Evolutionary conservation across 1,139 yeast species (phyloP), one percentile per base, ranked within the genome.

Genomic region (Debaryomyces nepalensis): DNA sequence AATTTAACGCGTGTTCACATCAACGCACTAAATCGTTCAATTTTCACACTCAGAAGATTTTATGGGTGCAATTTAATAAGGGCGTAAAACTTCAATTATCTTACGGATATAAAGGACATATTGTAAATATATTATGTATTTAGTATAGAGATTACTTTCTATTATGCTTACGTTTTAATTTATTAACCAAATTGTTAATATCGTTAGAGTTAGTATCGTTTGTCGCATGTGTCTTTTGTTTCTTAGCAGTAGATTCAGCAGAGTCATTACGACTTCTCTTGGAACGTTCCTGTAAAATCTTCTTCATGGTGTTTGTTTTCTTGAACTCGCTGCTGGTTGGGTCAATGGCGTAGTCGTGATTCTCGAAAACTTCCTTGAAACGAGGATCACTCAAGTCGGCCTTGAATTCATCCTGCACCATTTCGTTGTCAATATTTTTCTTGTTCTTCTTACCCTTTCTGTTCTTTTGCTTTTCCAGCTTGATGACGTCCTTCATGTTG

Each of bases 331-430:
- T 86, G 54, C 78, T 82, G 12, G 96, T 84, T 15, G 97, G 93
- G 63, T 87, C 96, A 55, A 93, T 89, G 7, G 97, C 97, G 66
- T 82, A 95, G 45, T 87, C 95, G 51, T 88, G 96, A 51, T 82
- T 82, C 54, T 90, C 95, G 58, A 87, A 91, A 51, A 93, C 76
- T 54, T 89, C 97, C 33, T 77, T 75, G 73, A 95, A 95, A 68
- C 99, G 86, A 20, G 87, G 84, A 72, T 95, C 99, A 41, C 73
- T 69, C 60, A 84, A 73, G 51, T 84, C 85, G 10, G 85, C 78
- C 46, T 78, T 73, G 57, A 89, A 84, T 47, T 83, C 81, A 51
- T 87, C 88, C 47, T 75, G 81, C n/a, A 64, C 59, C 55, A 64
- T 58, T 35, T 66, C 74, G 15, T 60, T 63, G 35, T 64, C 71